Base-by-base conservation (phyloP, 495 filamentous ascomycete species). In the Corynascus novoguineensis region DNA sequence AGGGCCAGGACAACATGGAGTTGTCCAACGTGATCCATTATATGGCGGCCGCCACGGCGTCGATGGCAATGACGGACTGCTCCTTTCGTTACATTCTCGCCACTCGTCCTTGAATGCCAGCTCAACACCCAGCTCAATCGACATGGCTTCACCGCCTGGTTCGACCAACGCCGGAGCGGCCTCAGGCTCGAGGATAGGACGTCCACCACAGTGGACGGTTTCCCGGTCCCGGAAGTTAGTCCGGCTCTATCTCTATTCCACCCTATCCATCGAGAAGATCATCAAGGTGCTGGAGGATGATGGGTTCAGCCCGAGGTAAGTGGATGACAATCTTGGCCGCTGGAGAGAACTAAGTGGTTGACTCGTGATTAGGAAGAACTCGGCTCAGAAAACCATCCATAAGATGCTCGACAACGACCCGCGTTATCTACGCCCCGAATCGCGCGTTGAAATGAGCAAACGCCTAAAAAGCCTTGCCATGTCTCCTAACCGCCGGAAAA, bases 321-420 rank as follows among this genome's bases (percentile, higher is more conserved):
- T 14, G 37, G 10, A 19, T 21, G n/a, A n/a, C n/a, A n/a, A n/a
- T n/a, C n/a, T n/a, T n/a, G n/a, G n/a, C 21, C 24, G 22, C 24
- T 28, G 12, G 27, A 19, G n/a, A 22, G n/a, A 38, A 14, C n/a
- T 25, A 32, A 15, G 2, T 5, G 19, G 47, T 61, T 66, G 54
- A 55, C 41, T 24, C 25, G 29, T 35, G 6, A 12, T 10, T 32
- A 78, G 75, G n/a, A 68, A 69, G 60, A 74, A 76, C 54, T 75
- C 75, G 29, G 75, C 75, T 14, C 75, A 78, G 52, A 78, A 78
- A 55, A 74, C 71, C 31, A 72, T 76, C 38, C 73, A 78, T 32
- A 66, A 65, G 34, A 70, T 75, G 59, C 66, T 78, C 24, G 75
- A 75, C 42, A 75, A 78, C 46, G 75, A 78, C 27, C 71, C 75